These are phyloP conservation scores for Akanthomyces lecanii DNA, from an alignment of 2,329 filamentous ascomycete species.

Conservation along the genomic window DNA sequence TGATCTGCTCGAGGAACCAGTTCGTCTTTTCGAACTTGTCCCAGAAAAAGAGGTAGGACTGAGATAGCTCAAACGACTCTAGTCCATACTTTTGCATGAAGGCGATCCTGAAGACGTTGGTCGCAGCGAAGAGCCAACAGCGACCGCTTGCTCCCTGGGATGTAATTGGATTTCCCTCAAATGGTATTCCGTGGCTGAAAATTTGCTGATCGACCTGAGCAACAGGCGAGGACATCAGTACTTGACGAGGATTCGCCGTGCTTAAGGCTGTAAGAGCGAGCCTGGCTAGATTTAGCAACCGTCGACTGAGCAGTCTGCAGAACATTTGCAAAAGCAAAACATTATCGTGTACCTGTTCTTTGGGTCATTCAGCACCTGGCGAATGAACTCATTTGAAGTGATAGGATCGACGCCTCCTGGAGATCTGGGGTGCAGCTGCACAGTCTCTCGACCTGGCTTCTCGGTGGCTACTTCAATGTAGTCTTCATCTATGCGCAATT, in stretches of 20 bases:
- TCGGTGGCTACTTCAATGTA: not conserved
- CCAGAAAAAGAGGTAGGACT: conserved; percentile 87
- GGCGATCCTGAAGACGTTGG: conserved; percentile 87
- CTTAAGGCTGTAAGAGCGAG: conserved; percentile 72
- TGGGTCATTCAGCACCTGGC: conserved; percentile 50
- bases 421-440: conserved; percentile 21
- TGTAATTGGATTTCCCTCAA: conserved; percentile 78
- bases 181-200: conserved; percentile 78
- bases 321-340: not conserved
- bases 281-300: conserved; percentile 34
- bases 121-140: conserved; percentile 89
- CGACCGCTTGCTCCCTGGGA: conserved; percentile 78
- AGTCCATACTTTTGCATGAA: conserved; percentile 80
- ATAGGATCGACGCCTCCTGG: conserved; percentile 39
- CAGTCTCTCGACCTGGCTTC: not conserved
- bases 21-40: conserved; percentile 92
- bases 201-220: conserved; percentile 68
- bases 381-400: not conserved
- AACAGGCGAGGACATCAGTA: conserved; percentile 61
- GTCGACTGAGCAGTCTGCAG: conserved; percentile 3
- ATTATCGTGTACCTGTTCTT: conserved; percentile 52
- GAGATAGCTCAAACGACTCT: conserved; percentile 76
- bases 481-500: not conserved
- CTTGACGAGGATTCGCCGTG: conserved; percentile 58
- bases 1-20: conserved; percentile 80